Conservation (phyloP, 306 rosid genomes). For the Castanea mollissima region DNA sequence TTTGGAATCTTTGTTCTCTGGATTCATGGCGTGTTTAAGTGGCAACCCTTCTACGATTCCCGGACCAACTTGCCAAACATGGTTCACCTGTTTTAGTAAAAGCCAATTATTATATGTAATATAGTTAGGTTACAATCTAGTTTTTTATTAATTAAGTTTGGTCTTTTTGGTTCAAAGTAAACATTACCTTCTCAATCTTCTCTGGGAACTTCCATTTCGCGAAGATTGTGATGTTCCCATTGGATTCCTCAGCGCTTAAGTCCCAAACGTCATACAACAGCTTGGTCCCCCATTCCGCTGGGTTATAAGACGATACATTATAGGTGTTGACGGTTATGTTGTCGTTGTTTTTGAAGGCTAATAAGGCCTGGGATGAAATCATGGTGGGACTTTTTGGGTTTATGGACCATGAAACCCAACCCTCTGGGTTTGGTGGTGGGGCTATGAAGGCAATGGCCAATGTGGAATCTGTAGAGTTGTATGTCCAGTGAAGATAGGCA, state of each 20-base stretch:
- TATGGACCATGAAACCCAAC: slow-evolving; percentile 77
- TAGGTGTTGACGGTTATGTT: slow-evolving; percentile 18
- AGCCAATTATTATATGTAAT: too few species aligned
- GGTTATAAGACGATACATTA: slow-evolving; percentile 23
- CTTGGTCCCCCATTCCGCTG: neutral
- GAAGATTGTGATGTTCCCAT: slow-evolving; percentile 29
- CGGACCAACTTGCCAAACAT: slow-evolving; percentile 77
- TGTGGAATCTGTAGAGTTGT: slow-evolving; percentile 47
- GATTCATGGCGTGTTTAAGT: neutral
- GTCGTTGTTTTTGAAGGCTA: slow-evolving; percentile 35
- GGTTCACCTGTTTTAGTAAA: slow-evolving; percentile 18
- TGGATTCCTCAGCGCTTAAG: slow-evolving; percentile 9
- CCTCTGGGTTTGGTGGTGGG: slow-evolving; percentile 16
- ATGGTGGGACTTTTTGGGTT: slow-evolving; percentile 53
- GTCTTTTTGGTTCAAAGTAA: too few species aligned
- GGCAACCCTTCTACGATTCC: slow-evolving; percentile 2
- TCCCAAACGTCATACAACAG: slow-evolving; percentile 40
- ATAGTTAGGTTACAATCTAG: too few species aligned
- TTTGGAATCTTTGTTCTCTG: slow-evolving; percentile 19
- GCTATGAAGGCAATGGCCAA: slow-evolving; percentile 62
- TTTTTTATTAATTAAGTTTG: too few species aligned
- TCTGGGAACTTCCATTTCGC: slow-evolving; percentile 48
- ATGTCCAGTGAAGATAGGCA: slow-evolving; percentile 57
- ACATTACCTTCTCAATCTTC: neutral
- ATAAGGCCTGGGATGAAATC: slow-evolving; percentile 52